A percentile compares a stretch with the other conserved stretches of the same genome.
phyloP scores from a whole-genome alignment of 2,329 filamentous ascomycete species.

The Cordyceps pruinosa region DNA sequence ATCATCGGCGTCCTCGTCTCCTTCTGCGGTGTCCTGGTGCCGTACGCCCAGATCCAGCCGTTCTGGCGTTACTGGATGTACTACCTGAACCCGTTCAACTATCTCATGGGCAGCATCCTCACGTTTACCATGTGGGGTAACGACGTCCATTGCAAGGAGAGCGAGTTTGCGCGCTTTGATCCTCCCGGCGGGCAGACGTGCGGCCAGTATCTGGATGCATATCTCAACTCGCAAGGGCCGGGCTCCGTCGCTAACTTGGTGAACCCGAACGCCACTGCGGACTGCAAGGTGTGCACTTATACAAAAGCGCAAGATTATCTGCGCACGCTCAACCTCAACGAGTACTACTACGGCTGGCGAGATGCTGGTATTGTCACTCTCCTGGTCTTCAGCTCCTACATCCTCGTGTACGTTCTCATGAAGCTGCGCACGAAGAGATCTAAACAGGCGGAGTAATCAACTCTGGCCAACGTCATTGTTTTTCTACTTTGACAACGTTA shows the following conservation, averaged over 20 bases:
- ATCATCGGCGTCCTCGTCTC: slow-evolving; percentile 53
- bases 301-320: slow-evolving; percentile 53
- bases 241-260: slow-evolving; percentile 45
- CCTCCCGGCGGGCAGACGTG: slow-evolving; percentile 49
- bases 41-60: slow-evolving; percentile 50
- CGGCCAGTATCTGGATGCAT: slow-evolving; percentile 47
- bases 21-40: slow-evolving; percentile 71
- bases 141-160: slow-evolving; percentile 37
- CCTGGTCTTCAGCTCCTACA: slow-evolving; percentile 49
- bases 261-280: slow-evolving; percentile 50
- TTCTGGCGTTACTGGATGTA: slow-evolving; percentile 67
- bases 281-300: slow-evolving; percentile 58
- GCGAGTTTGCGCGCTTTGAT: slow-evolving; percentile 46
- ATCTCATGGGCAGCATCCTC: slow-evolving; percentile 50
- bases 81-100: slow-evolving; percentile 55
- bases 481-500: no score
- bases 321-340: slow-evolving; percentile 48
- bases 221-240: slow-evolving; percentile 34
- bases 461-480: background rate
- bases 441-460: slow-evolving; percentile 35
- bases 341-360: slow-evolving; percentile 60
- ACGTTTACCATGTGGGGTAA: slow-evolving; percentile 43
- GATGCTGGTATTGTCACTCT: slow-evolving; percentile 53
- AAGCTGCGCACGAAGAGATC: slow-evolving; percentile 42
- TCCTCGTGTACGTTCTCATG: slow-evolving; percentile 38